phyloP scores from a whole-genome alignment of 495 filamentous ascomycete genomes.

The Penicillium manginii region DNA sequence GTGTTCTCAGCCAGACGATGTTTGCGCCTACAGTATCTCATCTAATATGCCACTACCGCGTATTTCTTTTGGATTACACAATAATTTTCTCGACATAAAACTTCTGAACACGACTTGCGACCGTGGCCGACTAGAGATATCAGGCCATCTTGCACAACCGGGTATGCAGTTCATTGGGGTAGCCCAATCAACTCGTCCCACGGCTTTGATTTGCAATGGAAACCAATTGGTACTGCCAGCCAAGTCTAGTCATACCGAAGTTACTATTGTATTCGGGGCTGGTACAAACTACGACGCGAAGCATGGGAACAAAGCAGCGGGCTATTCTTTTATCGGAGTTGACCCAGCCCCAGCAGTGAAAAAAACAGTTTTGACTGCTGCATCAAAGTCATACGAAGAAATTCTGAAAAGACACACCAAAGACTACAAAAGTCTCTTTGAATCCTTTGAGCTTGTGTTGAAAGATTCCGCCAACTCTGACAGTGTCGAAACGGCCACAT shows the following conservation, averaged over 20 bases:
- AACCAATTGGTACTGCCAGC: constrained; percentile 12
- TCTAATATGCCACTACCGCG: constrained; percentile 36
- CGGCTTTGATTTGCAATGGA: constrained; percentile 17
- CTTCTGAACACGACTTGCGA: constrained; percentile 29
- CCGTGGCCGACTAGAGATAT: constrained; percentile 28
- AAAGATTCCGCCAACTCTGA: constrained; percentile 42
- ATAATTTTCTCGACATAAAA: constrained; percentile 25
- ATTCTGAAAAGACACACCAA: constrained; percentile 40
- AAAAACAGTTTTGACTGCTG: constrained; percentile 30
- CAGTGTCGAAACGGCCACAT: constrained; percentile 36
- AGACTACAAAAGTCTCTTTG: constrained; percentile 41
- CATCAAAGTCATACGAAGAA: constrained; percentile 26
- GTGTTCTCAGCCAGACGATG: constrained; percentile 53
- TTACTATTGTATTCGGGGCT: constrained; percentile 40
- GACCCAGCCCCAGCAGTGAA: constrained; percentile 44
- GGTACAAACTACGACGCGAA: constrained; percentile 51
- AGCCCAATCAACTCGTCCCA: constrained; percentile 8
- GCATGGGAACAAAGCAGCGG: constrained; percentile 41
- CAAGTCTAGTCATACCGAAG: background rate
- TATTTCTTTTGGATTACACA: constrained; percentile 38
- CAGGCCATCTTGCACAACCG: constrained; percentile 29
- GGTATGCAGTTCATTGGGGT: constrained; percentile 42
- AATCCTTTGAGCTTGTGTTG: constrained; percentile 42
- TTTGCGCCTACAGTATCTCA: constrained; percentile 48
- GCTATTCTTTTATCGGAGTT: constrained; percentile 49